Conservation (phyloP, 2,329 filamentous ascomycete genomes). For the Colletotrichum liaoningense region DNA sequence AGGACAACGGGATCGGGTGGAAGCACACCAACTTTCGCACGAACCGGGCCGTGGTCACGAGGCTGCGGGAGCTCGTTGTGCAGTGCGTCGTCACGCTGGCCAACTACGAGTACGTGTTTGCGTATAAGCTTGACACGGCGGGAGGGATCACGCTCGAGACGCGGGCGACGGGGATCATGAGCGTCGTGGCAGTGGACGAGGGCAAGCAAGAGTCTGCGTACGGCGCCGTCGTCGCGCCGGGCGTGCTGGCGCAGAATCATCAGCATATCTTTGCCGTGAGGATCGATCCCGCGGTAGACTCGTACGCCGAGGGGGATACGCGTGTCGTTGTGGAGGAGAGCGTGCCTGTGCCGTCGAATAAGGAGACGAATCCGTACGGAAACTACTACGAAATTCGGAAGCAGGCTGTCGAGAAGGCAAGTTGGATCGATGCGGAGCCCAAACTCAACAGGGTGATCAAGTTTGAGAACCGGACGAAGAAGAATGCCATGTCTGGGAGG, state of each 20-base stretch:
- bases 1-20: slow-evolving; percentile 78
- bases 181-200: slow-evolving; percentile 67
- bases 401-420: slow-evolving; percentile 55
- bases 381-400: slow-evolving; percentile 69
- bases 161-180: slow-evolving; percentile 74
- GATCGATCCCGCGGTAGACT: slow-evolving; percentile 73
- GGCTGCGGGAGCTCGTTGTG: slow-evolving; percentile 72
- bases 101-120: slow-evolving; percentile 75
- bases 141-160: slow-evolving; percentile 72
- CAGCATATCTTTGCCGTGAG: slow-evolving; percentile 76
- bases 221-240: slow-evolving; percentile 72
- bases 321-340: slow-evolving; percentile 58
- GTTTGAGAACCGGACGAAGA: slow-evolving; percentile 57
- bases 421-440: slow-evolving; percentile 65
- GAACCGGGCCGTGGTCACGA: slow-evolving; percentile 67
- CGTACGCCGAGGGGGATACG: slow-evolving; percentile 57
- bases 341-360: slow-evolving; percentile 51
- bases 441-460: slow-evolving; percentile 61
- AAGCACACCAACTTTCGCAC: slow-evolving; percentile 80
- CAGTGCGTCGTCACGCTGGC: slow-evolving; percentile 77
- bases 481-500: slow-evolving; percentile 60
- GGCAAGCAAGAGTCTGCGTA: slow-evolving; percentile 62
- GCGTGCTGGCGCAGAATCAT: slow-evolving; percentile 75
- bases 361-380: slow-evolving; percentile 68
- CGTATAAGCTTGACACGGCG: slow-evolving; percentile 68